Conservation (phyloP, 2,329 filamentous ascomycete species). For the Elsinoe batatas region DNA sequence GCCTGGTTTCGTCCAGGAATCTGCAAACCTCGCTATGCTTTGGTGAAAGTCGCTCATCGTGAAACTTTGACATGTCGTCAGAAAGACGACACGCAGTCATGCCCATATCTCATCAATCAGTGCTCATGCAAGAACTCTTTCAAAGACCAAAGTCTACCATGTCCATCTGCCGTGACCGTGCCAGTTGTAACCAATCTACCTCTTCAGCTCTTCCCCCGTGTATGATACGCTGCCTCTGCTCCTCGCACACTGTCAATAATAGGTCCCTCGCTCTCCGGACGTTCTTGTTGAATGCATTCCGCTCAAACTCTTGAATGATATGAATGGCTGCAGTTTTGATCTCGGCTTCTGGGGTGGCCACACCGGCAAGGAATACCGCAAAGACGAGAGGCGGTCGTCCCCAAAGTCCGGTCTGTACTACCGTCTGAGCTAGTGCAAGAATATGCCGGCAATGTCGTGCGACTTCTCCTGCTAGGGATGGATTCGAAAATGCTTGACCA, state of each 20-base stretch:
- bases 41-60: background rate
- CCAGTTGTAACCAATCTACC: conserved; percentile 43
- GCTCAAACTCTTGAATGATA: conserved; percentile 40
- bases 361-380: conserved; percentile 46
- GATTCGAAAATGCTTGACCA: conserved; percentile 34
- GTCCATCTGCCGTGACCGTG: conserved; percentile 36
- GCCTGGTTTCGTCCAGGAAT: background rate
- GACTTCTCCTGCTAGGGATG: conserved; percentile 33
- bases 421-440: conserved; percentile 34
- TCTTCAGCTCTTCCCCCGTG: conserved; percentile 32
- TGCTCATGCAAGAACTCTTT: background rate
- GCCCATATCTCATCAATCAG: background rate
- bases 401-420: conserved; percentile 30
- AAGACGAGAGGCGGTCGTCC: conserved; percentile 42
- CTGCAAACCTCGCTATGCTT: conserved; percentile 9
- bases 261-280: conserved; percentile 36
- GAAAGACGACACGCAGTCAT: conserved; percentile 5
- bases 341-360: conserved; percentile 31
- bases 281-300: conserved; percentile 40
- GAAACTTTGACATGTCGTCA: background rate
- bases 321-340: conserved; percentile 40
- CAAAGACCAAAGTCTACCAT: conserved; percentile 43
- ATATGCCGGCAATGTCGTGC: conserved; percentile 37
- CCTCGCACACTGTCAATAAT: conserved; percentile 39
- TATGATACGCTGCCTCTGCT: conserved; percentile 35